Conservation (phyloP, 805 yeast species). For the Candida michaelii region DNA sequence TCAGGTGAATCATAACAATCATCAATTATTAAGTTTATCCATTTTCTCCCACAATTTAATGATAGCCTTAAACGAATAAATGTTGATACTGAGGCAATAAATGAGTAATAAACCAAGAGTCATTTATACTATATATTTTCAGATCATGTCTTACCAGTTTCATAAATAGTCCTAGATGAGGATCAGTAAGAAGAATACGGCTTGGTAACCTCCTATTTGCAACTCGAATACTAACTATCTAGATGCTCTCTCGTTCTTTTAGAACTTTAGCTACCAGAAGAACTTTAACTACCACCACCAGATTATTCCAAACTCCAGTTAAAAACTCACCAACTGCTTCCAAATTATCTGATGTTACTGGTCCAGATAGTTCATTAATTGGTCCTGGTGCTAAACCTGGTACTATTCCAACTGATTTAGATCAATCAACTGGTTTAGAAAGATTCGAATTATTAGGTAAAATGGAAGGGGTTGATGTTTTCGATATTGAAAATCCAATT, state of each 20-base stretch:
- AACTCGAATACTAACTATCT: conserved; percentile 9
- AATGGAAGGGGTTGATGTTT: conserved; percentile 91
- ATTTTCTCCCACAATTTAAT: too few relatives aligned
- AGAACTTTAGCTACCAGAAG: conserved; percentile 19
- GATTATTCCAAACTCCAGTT: conserved; percentile 22
- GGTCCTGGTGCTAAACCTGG: conserved; percentile 91
- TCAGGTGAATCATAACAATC: too few relatives aligned
- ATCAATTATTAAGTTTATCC: too few relatives aligned
- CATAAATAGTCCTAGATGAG: too few relatives aligned
- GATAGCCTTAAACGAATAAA: too few relatives aligned
- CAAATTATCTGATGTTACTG: conserved; percentile 73
- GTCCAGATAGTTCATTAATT: conserved; percentile 67
- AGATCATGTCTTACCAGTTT: too few relatives aligned
- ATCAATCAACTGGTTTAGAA: conserved; percentile 98
- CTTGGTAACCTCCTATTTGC: too few relatives aligned
- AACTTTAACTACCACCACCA: conserved; percentile 36
- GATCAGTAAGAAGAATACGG: too few relatives aligned
- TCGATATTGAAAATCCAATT: conserved; percentile 86
- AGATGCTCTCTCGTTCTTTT: conserved; percentile 17
- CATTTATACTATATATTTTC: too few relatives aligned
- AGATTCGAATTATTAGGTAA: conserved; percentile 94
- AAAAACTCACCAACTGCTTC: conserved; percentile 60
- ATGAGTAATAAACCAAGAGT: too few relatives aligned
- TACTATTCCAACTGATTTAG: conserved; percentile 86
- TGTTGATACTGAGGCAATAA: too few relatives aligned